These are phyloP conservation scores for Rhynchosporium agropyri DNA, from an alignment of 2,329 filamentous ascomycete genomes.

Conservation along the genomic window DNA sequence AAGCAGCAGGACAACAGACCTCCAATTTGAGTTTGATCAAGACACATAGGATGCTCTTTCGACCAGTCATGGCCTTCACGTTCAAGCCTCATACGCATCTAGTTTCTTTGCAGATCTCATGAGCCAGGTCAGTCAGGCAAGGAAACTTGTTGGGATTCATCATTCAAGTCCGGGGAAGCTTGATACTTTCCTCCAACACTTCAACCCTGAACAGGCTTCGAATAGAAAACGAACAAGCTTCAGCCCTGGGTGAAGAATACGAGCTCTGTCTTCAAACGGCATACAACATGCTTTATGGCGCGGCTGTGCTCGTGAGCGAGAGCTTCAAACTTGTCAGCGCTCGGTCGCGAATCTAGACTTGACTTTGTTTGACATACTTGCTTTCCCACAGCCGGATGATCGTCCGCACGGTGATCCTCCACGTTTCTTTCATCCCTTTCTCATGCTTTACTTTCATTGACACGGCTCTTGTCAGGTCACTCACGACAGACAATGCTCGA, in stretches of 20 bases:
- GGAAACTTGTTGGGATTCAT: background rate
- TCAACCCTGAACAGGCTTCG: background rate
- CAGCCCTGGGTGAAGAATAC: background rate
- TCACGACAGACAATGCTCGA: conserved; percentile 14
- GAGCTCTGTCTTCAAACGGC: background rate
- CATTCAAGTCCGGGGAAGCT: conserved; percentile 5
- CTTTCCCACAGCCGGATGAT: background rate
- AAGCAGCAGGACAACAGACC: background rate
- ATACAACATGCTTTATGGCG: conserved; percentile 9
- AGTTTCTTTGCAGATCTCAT: background rate
- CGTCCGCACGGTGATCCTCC: conserved; percentile 1
- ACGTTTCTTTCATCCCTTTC: conserved; percentile 14
- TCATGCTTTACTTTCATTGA: background rate
- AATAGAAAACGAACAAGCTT: conserved; percentile 1
- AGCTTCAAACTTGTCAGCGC: conserved; percentile 1
- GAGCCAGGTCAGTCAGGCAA: background rate
- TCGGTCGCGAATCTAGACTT: background rate
- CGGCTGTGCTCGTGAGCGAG: background rate
- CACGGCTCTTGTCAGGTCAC: background rate
- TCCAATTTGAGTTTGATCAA: conserved; percentile 12
- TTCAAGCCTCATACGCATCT: conserved; percentile 1
- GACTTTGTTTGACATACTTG: background rate
- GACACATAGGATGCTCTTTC: background rate
- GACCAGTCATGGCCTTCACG: background rate
- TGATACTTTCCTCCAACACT: background rate